Conservation (phyloP, 768 basidiomycete species). For the Boletus edulis region DNA sequence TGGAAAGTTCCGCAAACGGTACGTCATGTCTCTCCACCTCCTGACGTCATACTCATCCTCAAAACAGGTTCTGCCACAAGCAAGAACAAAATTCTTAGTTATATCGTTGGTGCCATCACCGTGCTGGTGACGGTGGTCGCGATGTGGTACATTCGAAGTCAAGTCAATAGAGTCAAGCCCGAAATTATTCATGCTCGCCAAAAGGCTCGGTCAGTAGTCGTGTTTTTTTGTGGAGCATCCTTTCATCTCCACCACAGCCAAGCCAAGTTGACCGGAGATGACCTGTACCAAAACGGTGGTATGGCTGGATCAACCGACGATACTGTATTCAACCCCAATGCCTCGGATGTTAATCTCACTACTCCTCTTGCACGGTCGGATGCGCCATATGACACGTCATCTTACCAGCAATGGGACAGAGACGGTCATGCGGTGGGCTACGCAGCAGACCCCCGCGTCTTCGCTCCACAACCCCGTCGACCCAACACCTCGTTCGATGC, state of each 20-base stretch:
- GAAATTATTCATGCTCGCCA: constrained; percentile 65
- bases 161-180: constrained; percentile 70
- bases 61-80: constrained; percentile 23
- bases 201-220: constrained; percentile 56
- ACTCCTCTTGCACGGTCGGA: constrained; percentile 26
- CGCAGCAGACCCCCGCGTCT: constrained; percentile 41
- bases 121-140: constrained; percentile 69
- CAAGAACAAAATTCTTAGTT: constrained; percentile 63
- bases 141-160: constrained; percentile 78
- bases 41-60: constrained; percentile 1
- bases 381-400: constrained; percentile 25
- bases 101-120: constrained; percentile 66
- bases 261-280: constrained; percentile 43
- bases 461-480: constrained; percentile 50
- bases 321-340: constrained; percentile 35
- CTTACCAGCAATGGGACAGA: constrained; percentile 53
- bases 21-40: not conserved
- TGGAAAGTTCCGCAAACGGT: constrained; percentile 48
- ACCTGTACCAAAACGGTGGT: constrained; percentile 30
- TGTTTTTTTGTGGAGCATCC: not conserved
- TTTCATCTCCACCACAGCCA: constrained; percentile 40
- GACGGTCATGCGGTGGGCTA: constrained; percentile 49
- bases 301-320: constrained; percentile 30
- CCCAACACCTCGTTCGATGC: constrained; percentile 15
- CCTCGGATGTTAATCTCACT: constrained; percentile 43